Base-by-base conservation (phyloP, 441 rosid genomes). In the Dalechampia spathulata region DNA sequence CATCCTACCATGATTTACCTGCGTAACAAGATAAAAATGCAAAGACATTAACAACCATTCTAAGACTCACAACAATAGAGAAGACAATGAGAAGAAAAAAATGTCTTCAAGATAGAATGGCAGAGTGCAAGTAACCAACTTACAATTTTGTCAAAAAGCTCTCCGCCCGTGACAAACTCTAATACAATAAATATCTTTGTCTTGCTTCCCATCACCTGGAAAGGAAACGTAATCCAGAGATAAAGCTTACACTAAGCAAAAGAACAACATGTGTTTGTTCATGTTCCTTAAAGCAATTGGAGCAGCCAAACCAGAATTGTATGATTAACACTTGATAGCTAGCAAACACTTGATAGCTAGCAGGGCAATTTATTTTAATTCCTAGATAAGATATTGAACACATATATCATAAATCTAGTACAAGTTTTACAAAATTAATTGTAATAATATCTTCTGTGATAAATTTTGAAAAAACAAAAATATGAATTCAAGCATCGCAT, bases 141-240 rank as follows among this genome's bases (percentile, higher is more conserved):
- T 71, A 90, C 98, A 67, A 90, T 85, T 72, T 90, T 90, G 70
- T 90, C 96, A 66, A 90, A 90, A 57, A 90, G 88, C 67, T 90
- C 98, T 79, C 98, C 98, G 15, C 98, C 98, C 0, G 96, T 90
- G 42, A 75, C 80, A 61, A 80, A 90, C 79, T 90, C 98, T 71
- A 87, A 66, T 50, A 90, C 75, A 43, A 90, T 83, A 61, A 78
- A 90, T 74, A 91, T 88, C 71, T 88, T 92, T 17, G 95, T 80
- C 87, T 67, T 92, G 81, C 96, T 92, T 49, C 91, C 98, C 95
- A 92, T 84, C 39, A 88, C 95, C 98, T 91, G 77, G 64, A 66
- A 63, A 32, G 47, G 21, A 76, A 52, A n/a, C n/a, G n/a, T 20
- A 30, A 30, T 17, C 2, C 8, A 4, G 48, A 53, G 45, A 36